A percentile compares a stretch with the other conserved stretches of the same genome.
phyloP scores from a whole-genome alignment of 2,329 filamentous ascomycete genomes.

The Tolypocladium amazonense region DNA sequence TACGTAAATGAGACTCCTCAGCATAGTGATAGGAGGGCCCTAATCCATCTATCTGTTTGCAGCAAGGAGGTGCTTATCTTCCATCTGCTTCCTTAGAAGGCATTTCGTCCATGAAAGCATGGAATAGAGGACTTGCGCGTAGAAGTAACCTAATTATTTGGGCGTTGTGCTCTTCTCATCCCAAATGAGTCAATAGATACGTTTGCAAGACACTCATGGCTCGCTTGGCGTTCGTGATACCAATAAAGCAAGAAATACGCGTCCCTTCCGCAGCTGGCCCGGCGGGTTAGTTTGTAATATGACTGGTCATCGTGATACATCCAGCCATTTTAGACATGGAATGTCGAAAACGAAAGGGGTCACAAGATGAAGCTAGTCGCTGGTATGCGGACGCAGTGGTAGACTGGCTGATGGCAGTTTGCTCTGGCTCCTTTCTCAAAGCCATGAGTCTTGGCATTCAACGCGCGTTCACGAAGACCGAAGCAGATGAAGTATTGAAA shows the following conservation, averaged over 20 bases:
- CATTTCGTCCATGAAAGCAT: no score
- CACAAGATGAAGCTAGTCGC: not conserved
- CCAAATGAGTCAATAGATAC: slow-evolving; percentile 90
- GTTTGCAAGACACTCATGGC: slow-evolving; percentile 96
- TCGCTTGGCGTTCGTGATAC: slow-evolving; percentile 77
- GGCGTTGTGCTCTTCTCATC: slow-evolving; percentile 30
- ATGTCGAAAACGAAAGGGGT: not conserved
- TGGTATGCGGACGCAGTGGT: not conserved
- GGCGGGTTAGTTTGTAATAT: not conserved
- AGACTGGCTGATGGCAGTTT: slow-evolving; percentile 1
- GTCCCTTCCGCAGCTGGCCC: slow-evolving; percentile 87
- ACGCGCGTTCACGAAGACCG: not conserved
- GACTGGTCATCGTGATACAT: not conserved
- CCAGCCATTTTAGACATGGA: not conserved
- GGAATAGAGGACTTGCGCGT: no score
- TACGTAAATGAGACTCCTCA: no score
- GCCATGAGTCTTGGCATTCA: not conserved
- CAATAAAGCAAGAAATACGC: slow-evolving; percentile 97
- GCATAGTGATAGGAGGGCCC: no score
- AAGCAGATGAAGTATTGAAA: not conserved
- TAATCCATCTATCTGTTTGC: no score
- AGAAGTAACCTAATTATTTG: no score
- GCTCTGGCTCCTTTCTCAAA: not conserved
- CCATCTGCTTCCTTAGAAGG: no score
- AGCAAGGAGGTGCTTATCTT: no score